A percentile compares a stretch with the other conserved stretches of the same genome.
Evolutionary conservation across 2,329 filamentous ascomycete species (phyloP).

Genomic region (Alternaria burnsii): DNA sequence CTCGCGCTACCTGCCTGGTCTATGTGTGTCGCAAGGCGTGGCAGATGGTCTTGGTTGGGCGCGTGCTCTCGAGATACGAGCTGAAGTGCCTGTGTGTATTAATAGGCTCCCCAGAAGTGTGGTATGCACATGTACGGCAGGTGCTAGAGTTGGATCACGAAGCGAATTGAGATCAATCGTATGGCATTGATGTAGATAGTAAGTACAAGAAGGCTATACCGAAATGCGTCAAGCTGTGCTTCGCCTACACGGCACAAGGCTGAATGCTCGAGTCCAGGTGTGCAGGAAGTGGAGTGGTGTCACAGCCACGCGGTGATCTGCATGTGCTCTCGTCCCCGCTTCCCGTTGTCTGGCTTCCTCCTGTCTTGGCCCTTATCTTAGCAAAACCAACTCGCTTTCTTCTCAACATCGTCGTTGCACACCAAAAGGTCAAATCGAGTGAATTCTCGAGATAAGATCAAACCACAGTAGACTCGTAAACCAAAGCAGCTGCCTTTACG

Average conservation of each 20-base stretch:
- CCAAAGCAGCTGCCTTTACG: not conserved
- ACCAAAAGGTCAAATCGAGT: not conserved
- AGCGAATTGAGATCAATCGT: conserved; percentile 2
- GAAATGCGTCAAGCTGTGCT: conserved; percentile 21
- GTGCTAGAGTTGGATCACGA: conserved; percentile 18
- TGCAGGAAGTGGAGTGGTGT: conserved; percentile 25
- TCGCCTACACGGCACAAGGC: conserved; percentile 32
- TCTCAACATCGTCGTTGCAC: not conserved
- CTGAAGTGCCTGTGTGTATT: conserved; percentile 24
- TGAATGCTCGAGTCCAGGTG: conserved; percentile 34
- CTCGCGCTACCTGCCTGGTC: not conserved
- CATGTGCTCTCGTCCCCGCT: conserved; percentile 14
- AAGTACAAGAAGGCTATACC: conserved; percentile 20
- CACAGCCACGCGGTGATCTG: conserved; percentile 26
- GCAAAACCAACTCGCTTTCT: not conserved
- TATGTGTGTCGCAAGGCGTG: not conserved
- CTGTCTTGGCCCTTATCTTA: conserved; percentile 1
- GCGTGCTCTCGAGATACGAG: conserved; percentile 9
- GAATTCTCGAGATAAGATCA: not conserved
- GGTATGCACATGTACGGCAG: conserved; percentile 20
- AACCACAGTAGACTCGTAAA: not conserved
- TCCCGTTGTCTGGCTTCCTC: conserved; percentile 14
- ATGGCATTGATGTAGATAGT: conserved; percentile 9
- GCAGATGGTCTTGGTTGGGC: conserved; percentile 1
- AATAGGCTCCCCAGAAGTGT: conserved; percentile 23